phyloP scores from a whole-genome alignment of 176 grass and related monocot genomes.

The Zea mays region DNA sequence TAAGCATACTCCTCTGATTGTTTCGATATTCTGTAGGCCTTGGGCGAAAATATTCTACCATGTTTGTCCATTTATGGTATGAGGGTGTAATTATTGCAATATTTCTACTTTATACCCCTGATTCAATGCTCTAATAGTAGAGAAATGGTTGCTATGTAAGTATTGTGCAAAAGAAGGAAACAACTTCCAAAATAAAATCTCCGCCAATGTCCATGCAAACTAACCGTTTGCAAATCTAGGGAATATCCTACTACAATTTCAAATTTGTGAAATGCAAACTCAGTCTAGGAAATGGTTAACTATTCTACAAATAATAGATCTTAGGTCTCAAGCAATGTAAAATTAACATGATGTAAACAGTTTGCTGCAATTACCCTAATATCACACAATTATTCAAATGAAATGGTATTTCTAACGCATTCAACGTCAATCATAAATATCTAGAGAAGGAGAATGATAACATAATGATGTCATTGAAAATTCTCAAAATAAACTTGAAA shows the following conservation, averaged over 20 bases:
- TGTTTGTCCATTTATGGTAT: neutral
- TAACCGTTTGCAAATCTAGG: neutral
- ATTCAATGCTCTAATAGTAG: neutral
- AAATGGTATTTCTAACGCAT: neutral
- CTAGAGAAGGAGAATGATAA: conserved; percentile 12
- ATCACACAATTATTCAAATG: neutral
- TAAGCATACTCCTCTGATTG: neutral
- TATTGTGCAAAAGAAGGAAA: neutral
- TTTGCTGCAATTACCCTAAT: conserved; percentile 4
- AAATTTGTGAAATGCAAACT: neutral
- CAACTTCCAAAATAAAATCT: neutral
- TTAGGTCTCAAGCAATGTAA: neutral
- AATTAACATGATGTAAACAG: neutral
- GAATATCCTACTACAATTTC: neutral
- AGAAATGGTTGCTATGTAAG: neutral
- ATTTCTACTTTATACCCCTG: neutral
- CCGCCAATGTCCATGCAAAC: neutral
- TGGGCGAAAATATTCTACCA: neutral
- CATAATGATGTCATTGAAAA: neutral
- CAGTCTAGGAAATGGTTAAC: neutral
- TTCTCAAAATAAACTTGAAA: neutral
- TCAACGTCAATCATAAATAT: neutral
- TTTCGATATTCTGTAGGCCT: neutral
- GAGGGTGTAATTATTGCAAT: neutral
- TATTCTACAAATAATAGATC: neutral